These are phyloP conservation scores for Mycosphaerelloides madeirae DNA, from an alignment of 2,329 filamentous ascomycete species.

Conservation along the genomic window DNA sequence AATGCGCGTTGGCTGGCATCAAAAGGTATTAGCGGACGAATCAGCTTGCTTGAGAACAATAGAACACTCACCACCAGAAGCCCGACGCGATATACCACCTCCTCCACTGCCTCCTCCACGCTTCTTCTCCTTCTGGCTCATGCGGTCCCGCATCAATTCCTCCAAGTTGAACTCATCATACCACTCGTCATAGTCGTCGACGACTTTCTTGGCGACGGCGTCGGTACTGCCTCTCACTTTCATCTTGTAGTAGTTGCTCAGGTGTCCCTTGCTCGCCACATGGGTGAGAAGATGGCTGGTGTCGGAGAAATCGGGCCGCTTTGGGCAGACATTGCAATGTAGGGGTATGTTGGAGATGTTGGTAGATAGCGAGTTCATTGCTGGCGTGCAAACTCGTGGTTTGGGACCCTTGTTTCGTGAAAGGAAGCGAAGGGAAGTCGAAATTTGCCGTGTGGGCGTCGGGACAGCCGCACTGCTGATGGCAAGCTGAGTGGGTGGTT, in stretches of 20 bases:
- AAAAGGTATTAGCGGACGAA: no score
- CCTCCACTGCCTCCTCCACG: slow-evolving; percentile 8
- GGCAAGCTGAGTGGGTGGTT: slow-evolving; percentile 3
- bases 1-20: slow-evolving; percentile 7
- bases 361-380: slow-evolving; percentile 30
- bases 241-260: slow-evolving; percentile 77
- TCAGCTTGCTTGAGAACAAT: neutral
- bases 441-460: neutral
- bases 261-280: slow-evolving; percentile 85
- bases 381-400: slow-evolving; percentile 1
- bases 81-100: slow-evolving; percentile 7
- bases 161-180: slow-evolving; percentile 68
- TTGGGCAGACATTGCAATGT: slow-evolving; percentile 77
- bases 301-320: slow-evolving; percentile 77
- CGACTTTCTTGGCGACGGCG: slow-evolving; percentile 52
- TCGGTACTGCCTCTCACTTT: slow-evolving; percentile 63
- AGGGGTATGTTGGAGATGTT: slow-evolving; percentile 56
- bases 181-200: slow-evolving; percentile 73
- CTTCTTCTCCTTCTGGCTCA: slow-evolving; percentile 68
- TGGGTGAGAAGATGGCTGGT: slow-evolving; percentile 89
- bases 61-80: slow-evolving; percentile 13
- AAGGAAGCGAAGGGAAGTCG: no score
- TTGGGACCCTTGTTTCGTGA: no score
- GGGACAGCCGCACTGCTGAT: slow-evolving; percentile 4
- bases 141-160: slow-evolving; percentile 68